Base-by-base conservation (phyloP, 768 basidiomycete genomes). In the Lentinula raphanica region DNA sequence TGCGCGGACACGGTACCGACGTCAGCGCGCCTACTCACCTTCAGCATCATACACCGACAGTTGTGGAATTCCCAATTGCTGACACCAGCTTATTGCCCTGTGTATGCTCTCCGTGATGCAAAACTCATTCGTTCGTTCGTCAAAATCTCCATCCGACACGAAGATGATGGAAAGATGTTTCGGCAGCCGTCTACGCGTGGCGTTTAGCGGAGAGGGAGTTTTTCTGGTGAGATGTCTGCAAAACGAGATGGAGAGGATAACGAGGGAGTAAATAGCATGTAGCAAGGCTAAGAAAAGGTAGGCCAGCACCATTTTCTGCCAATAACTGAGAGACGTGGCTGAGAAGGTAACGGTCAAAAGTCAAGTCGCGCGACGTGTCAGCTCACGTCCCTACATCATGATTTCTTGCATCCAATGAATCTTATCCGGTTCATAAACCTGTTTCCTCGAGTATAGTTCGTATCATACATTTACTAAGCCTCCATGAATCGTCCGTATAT, bases 31-130 rank as follows among this genome's bases (percentile, higher is more conserved):
- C n/a, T 19, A 67, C 82, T 57, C 65, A 91, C 91, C 90, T 56
- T 80, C 72, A 57, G 80, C 76, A 66, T 93, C 91, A 61, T 90
- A 92, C 3, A 89, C 76, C 9, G 85, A 89, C 48, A 93, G 73
- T 51, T 79, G 77, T 60, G 74, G 70, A 49, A 92, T 82, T 13
- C 88, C 88, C 31, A 74, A 71, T n/a, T 63, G 68, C 55, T 76
- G 78, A 71, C 87, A 91, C 86, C 87, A 92, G 9, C 68, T 68
- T 8, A 80, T 79, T 12, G 78, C 77, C 46, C 74, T 74, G 50
- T 79, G 69, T 9, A 87, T 74, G 62, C 80, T 84, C 62, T 83
- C 75, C 17, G 84, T 68, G 51, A 90, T 68, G 36, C 69, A 72
- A 19, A 68, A 68, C 57, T 78, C 76, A 3, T 74, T 68, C 28